Conservation (phyloP, 208 protist species). For the Angomonas deanei region DNA sequence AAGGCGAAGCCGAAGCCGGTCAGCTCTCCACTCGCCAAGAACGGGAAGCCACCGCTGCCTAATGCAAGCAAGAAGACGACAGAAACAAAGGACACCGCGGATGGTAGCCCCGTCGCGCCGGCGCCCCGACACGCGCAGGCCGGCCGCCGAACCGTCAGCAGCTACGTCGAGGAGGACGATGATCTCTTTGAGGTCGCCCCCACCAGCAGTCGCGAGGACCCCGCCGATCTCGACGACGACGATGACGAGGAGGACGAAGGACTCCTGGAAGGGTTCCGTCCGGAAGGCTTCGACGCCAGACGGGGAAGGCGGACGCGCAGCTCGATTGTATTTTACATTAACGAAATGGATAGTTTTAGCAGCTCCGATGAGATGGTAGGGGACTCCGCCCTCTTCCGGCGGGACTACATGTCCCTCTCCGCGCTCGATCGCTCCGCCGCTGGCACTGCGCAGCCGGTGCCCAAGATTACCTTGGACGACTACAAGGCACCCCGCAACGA, state of each 20-base stretch:
- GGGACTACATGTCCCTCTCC: not conserved
- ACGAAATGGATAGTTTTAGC: constrained; percentile 25
- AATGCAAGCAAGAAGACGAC: not conserved
- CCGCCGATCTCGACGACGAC: constrained; percentile 10
- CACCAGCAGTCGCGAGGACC: not conserved
- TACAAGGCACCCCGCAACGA: not conserved
- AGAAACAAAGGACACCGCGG: not conserved
- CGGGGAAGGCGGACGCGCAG: constrained; percentile 14
- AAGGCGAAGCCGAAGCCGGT: not conserved
- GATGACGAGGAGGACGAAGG: constrained; percentile 27
- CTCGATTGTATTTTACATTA: constrained; percentile 34
- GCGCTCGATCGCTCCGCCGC: not conserved
- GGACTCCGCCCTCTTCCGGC: not conserved
- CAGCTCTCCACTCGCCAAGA: not conserved
- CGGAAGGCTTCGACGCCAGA: constrained; percentile 23
- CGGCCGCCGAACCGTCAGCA: constrained; percentile 7
- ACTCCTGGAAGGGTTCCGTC: constrained; percentile 38
- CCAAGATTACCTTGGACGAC: not conserved
- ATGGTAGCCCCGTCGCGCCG: not conserved
- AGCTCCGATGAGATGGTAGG: constrained; percentile 16
- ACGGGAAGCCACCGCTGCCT: not conserved
- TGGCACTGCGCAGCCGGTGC: not conserved
- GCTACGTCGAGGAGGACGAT: constrained; percentile 22
- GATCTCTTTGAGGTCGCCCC: constrained; percentile 7
- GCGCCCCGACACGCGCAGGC: not conserved